A percentile compares a stretch with the other conserved stretches of the same genome.
Evolutionary conservation across 305 asterid genomes (phyloP).

Genomic region (Fraxinus albicans): DNA sequence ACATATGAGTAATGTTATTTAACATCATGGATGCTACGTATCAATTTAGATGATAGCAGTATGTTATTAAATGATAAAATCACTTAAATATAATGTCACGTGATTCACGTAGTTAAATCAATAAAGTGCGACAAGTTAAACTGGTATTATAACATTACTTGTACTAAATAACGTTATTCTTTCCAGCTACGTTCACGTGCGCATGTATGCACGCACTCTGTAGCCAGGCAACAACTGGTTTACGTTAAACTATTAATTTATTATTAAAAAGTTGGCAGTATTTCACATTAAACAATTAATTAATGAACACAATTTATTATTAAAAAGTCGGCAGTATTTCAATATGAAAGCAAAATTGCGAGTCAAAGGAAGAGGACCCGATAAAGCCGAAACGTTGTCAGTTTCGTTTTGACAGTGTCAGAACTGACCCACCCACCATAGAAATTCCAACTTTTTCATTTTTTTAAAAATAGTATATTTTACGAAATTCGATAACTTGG

Average conservation of each 20-base stretch:
- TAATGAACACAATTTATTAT: neutral
- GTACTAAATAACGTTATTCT: neutral
- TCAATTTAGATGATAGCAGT: too few relatives aligned
- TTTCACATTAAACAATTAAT: too few relatives aligned
- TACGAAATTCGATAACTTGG: neutral
- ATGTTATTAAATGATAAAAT: too few relatives aligned
- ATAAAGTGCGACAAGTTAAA: too few relatives aligned
- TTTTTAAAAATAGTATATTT: neutral
- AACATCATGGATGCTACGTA: too few relatives aligned
- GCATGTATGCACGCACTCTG: constrained; percentile 17
- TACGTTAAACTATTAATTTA: neutral
- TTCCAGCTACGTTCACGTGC: neutral
- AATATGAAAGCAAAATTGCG: neutral
- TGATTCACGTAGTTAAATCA: too few relatives aligned
- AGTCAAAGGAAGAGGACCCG: constrained; percentile 32
- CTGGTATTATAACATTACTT: too few relatives aligned
- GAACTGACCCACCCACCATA: constrained; percentile 15
- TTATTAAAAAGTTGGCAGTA: too few relatives aligned
- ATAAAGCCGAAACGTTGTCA: constrained; percentile 21
- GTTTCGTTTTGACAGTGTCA: too few relatives aligned
- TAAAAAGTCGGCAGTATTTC: constrained; percentile 5
- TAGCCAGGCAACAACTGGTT: neutral
- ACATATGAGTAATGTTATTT: too few relatives aligned
- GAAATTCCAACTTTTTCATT: neutral
- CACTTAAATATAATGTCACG: too few relatives aligned